Evolutionary conservation across 805 yeast species (phyloP), one percentile per base, ranked within the genome.

Genomic region (Priceomyces fermenticarens): DNA sequence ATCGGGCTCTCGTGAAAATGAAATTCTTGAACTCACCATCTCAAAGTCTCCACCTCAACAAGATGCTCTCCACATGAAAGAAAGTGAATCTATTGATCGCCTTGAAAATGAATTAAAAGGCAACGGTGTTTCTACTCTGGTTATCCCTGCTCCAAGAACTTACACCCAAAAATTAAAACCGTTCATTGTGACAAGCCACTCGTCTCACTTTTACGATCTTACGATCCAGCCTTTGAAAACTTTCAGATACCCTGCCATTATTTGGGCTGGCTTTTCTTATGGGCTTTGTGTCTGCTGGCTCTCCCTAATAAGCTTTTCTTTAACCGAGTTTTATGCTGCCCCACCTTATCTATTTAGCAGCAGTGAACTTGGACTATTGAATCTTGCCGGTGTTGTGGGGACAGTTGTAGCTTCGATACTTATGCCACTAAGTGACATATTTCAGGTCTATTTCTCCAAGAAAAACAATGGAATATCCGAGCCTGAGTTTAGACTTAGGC

Each of bases 241-340:
- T 40, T 45, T 47, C 14, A 55, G 73, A 30, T 63, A 73, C 35
- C 78, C 79, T 1, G 72, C 74, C 4, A 59, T 73, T 17, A 52
- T 72, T n/a, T 73, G 73, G 73, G 68, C 72, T 34, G 77, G 78
- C 5, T 40, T 72, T 16, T 64, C 68, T 13, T 72, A 73, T 44
- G 78, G 78, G 6, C 66, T 72, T 13, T 76, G 70, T 47, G 70
- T 72, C 61, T 68, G 72, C 76, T 72, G 77, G 76, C 54, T 72
- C n/a, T 64, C 76, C 1, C 55, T 74, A 34, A 53, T 73, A 36
- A 62, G 66, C n/a, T 65, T 67, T 32, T 70, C 79, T 2, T 75
- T 72, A 48, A 60, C 75, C 0, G 60, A 57, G 36, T 55, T 72
- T 16, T 70, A 59, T 43, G 39, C 63, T 2, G 51, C 48, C 4